Percentiles rank a stretch among this genome's conserved stretches.
Evolutionary conservation across 78 protist species (phyloP).

Genomic region (Chrysochromulina tobinii): DNA sequence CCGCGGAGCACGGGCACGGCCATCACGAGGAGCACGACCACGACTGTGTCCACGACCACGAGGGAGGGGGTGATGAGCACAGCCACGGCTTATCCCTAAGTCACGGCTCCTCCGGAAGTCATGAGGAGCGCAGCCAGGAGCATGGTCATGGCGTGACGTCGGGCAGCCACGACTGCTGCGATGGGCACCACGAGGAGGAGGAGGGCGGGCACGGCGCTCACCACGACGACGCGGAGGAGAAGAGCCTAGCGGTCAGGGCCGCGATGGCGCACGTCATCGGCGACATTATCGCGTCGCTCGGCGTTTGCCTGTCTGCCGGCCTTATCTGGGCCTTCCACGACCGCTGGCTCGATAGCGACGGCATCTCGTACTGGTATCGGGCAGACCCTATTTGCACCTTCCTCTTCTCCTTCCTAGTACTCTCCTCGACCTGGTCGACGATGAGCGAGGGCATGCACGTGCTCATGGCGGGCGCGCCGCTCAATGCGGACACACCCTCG

Average conservation of each 20-base stretch:
- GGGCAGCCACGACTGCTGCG: not conserved
- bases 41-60: conserved; percentile 39
- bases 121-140: too few relatives aligned
- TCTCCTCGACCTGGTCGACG: conserved; percentile 54
- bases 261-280: conserved; percentile 83
- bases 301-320: conserved; percentile 74
- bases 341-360: conserved; percentile 12
- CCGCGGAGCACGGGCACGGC: not conserved
- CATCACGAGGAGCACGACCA: not conserved
- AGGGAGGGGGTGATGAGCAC: conserved; percentile 39
- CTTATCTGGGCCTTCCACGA: conserved; percentile 62
- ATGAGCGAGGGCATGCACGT: conserved; percentile 53
- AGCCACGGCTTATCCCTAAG: not conserved
- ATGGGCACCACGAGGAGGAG: not conserved
- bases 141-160: not conserved
- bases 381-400: conserved; percentile 81
- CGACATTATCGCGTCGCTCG: conserved; percentile 75
- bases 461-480: conserved; percentile 60
- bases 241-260: conserved; percentile 50
- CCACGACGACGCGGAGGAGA: not conserved
- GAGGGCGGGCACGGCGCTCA: not conserved
- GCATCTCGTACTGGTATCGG: conserved; percentile 52
- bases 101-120: too few relatives aligned
- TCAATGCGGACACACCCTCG: conserved; percentile 6
- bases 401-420: conserved; percentile 70